Evolutionary conservation across 2,329 filamentous ascomycete species (phyloP).

Genomic region (Leptodontidium sp.): DNA sequence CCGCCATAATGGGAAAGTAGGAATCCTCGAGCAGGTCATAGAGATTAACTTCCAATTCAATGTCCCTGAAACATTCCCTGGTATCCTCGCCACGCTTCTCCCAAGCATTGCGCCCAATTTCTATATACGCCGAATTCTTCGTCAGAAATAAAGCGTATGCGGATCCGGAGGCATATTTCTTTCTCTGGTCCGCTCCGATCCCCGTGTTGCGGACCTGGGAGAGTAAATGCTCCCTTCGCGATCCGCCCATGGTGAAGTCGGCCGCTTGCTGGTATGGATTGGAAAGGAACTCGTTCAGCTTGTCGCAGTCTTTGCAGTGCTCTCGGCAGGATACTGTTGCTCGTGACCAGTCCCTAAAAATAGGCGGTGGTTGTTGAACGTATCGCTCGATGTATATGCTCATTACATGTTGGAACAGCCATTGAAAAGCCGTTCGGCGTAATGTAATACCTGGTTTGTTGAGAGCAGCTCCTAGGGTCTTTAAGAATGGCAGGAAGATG

Average conservation of each 20-base stretch:
- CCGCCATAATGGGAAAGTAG: not conserved
- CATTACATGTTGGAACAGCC: conserved; percentile 19
- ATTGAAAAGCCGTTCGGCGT: conserved; percentile 3
- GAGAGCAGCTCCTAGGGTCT: conserved; percentile 1
- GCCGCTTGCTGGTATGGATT: conserved; percentile 8
- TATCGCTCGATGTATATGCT: conserved; percentile 20
- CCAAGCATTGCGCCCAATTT: conserved; percentile 16
- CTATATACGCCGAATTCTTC: conserved; percentile 21
- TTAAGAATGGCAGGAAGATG: conserved; percentile 25
- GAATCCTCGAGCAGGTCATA: conserved; percentile 13
- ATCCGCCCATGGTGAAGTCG: conserved; percentile 14
- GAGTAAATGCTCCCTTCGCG: conserved; percentile 23
- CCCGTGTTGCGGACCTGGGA: not conserved
- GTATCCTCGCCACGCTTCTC: conserved; percentile 10
- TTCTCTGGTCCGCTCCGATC: conserved; percentile 19
- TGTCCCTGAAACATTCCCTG: conserved; percentile 15
- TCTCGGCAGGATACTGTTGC: not conserved
- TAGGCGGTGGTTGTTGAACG: conserved; percentile 13
- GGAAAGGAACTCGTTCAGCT: conserved; percentile 25
- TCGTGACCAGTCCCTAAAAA: conserved; percentile 21
- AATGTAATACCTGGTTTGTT: not conserved
- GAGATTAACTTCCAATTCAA: not conserved
- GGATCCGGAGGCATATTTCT: conserved; percentile 18
- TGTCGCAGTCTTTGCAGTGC: conserved; percentile 21
- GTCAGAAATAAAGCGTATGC: conserved; percentile 26